Conservation (phyloP, 768 basidiomycete genomes). For the Pisolithus sp. region DNA sequence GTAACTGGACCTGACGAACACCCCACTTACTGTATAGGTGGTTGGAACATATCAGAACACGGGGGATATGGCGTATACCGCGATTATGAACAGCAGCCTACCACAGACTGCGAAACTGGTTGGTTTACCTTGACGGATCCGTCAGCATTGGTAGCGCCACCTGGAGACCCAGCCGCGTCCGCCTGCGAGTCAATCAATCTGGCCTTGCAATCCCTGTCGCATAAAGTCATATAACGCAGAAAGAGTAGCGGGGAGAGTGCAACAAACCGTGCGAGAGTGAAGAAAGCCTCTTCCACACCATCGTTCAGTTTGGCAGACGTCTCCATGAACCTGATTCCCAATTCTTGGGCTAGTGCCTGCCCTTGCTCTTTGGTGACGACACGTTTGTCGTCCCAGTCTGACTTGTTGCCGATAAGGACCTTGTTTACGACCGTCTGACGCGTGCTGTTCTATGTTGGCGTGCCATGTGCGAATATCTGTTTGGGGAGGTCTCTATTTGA, state of each 20-base stretch:
- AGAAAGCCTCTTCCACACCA: constrained; percentile 98
- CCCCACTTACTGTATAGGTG: neutral
- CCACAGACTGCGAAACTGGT: constrained; percentile 38
- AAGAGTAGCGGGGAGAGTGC: neutral
- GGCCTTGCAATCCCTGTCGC: constrained; percentile 86
- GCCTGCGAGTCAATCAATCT: constrained; percentile 93
- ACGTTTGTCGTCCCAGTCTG: constrained; percentile 95
- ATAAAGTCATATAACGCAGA: neutral
- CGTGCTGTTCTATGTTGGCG: constrained; percentile 96
- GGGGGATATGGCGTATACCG: neutral
- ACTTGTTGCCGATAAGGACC: constrained; percentile 98
- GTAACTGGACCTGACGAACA: neutral
- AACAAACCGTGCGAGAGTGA: constrained; percentile 86
- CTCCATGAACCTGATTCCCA: constrained; percentile 96
- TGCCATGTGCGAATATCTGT: constrained; percentile 98
- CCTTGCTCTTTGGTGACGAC: constrained; percentile 90
- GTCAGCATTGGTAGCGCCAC: constrained; percentile 35
- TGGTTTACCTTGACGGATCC: constrained; percentile 66
- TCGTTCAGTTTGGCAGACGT: constrained; percentile 97
- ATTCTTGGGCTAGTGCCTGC: constrained; percentile 83
- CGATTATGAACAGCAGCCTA: constrained; percentile 48
- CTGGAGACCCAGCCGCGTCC: constrained; percentile 41
- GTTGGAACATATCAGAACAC: constrained; percentile 9
- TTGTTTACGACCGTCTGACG: constrained; percentile 99
- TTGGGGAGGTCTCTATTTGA: neutral